Evolutionary conservation across 495 filamentous ascomycete genomes (phyloP), one percentile per base, ranked within the genome.

Genomic region (Xylaria castorea): DNA sequence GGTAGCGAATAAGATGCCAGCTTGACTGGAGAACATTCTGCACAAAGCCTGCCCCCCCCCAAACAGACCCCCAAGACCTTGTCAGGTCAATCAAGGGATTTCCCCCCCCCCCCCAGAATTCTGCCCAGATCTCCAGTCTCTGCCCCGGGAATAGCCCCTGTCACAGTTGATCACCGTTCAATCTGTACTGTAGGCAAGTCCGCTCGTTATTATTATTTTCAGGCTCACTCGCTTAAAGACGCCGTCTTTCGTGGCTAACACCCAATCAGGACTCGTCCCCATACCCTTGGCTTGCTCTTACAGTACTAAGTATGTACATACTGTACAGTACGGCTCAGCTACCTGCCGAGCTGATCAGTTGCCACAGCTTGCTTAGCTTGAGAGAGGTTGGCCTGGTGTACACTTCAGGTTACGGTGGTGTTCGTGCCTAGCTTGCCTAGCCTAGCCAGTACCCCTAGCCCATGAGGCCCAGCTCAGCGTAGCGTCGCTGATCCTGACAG

Each of bases 401-500:
- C 38, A 14, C 38, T 42, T 12, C 38, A 42, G 38, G 38, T 42
- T 42, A 42, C 38, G 38, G 38, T 42, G 14, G 38, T 42, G 38
- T 42, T 42, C 38, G 38, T 42, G 38, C 38, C 38, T 42, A 42
- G 38, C 38, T 12, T 42, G 7, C 36, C n/a, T 38, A 38, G 5
- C 36, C 36, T 12, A 14, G n/a, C n/a, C n/a, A n/a, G n/a, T n/a
- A 8, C 38, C 18, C 12, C 25, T 32, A 22, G 34, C 34, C 60
- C 34, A 42, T 42, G 60, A 40, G 32, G 36, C 20, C 48, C 38
- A 65, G 30, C 57, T 27, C 22, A 71, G 68, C 55, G 53, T 38
- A 60, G 68, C 68, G 68, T 63, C 38, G 57, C 51, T 71, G 30
- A 66, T 53, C 61, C 68, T 66, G 68, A 40, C 68, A 44, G 58